Base-by-base conservation (phyloP, 352 stramenopile species). In the Globisporangium rhizosaccharum region DNA sequence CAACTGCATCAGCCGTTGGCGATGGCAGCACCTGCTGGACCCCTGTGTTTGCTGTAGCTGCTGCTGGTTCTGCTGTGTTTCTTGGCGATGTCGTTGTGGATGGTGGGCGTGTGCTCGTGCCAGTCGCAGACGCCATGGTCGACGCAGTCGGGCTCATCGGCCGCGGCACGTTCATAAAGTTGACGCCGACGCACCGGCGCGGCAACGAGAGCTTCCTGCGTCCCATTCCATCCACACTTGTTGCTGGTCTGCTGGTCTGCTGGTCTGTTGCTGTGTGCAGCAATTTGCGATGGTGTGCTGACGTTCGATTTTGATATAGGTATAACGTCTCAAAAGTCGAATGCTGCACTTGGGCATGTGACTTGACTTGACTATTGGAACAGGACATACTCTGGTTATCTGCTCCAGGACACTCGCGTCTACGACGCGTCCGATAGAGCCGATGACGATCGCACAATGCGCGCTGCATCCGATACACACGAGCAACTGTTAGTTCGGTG, bases 121-220 rank as follows among this genome's bases (percentile, higher is more conserved):
- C 44, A n/a, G 20, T 55, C 44, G 51, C 51, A 4, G 30, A 18
- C 20, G 47, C 47, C 17, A 53, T 26, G 26, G 37, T 51, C 37
- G 50, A 56, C 39, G 53, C 48, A 28, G 44, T 52, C 3, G 60
- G 47, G 41, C 10, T 39, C 33, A 55, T 28, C 26, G 47, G 15
- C 2, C 30, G 14, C 46, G 48, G 10, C 15, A 14, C 25, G 44
- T 53, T 44, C 10, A 58, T 46, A 54, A 66, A 69, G 51, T 41
- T 59, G 26, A 59, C 57, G 3, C 49, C 64, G 28, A 62, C 52
- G 55, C 66, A 55, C 67, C 61, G 75, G 52, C 72, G 70, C 53
- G 70, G 70, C 28, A 63, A 37, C 51, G 61, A 25, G 7, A 68
- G 65, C 54, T 82, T 82, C 52, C 57, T 72, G 42, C 70, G 59